A percentile compares a stretch with the other conserved stretches of the same genome.
Conservation (phyloP, 2,329 filamentous ascomycete genomes). For the Phialophora macrospora region DNA sequence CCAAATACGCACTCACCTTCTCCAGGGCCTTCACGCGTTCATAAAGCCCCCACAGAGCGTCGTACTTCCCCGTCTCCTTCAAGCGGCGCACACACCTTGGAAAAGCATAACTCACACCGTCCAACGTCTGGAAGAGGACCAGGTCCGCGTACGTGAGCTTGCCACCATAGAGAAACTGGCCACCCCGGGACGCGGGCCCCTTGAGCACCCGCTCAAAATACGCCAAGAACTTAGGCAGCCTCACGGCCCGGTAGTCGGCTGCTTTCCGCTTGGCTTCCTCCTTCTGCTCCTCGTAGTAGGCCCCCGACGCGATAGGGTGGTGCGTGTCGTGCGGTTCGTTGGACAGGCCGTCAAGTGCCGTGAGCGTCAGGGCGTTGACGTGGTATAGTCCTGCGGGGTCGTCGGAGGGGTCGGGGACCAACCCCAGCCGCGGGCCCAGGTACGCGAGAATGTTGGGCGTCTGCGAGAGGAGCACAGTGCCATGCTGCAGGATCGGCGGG, state of each 20-base stretch:
- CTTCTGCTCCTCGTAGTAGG: slow-evolving; percentile 78
- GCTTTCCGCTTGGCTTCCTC: slow-evolving; percentile 64
- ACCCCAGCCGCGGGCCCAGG: slow-evolving; percentile 64
- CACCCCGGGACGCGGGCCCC: slow-evolving; percentile 61
- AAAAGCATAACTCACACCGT: slow-evolving; percentile 67
- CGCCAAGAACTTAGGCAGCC: slow-evolving; percentile 73
- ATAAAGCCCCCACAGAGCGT: slow-evolving; percentile 67
- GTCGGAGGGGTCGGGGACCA: slow-evolving; percentile 53
- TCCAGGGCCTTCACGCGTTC: slow-evolving; percentile 65
- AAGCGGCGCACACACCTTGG: slow-evolving; percentile 66
- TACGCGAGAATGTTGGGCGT: slow-evolving; percentile 76
- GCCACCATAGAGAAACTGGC: slow-evolving; percentile 69
- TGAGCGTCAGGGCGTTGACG: slow-evolving; percentile 68
- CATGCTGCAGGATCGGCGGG: slow-evolving; percentile 66
- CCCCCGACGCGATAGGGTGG: slow-evolving; percentile 65
- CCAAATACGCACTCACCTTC: slow-evolving; percentile 70
- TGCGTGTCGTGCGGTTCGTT: slow-evolving; percentile 77
- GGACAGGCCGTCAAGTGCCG: slow-evolving; percentile 71
- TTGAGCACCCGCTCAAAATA: slow-evolving; percentile 72
- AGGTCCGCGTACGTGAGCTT: slow-evolving; percentile 73
- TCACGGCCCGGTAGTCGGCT: slow-evolving; percentile 61
- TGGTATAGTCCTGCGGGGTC: slow-evolving; percentile 57
- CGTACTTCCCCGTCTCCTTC: slow-evolving; percentile 62
- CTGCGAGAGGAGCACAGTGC: slow-evolving; percentile 66
- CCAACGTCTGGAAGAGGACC: slow-evolving; percentile 72